These are phyloP conservation scores for Chimonanthus salicifolius DNA, from an alignment of 164 flowering plant species.

Conservation along the genomic window DNA sequence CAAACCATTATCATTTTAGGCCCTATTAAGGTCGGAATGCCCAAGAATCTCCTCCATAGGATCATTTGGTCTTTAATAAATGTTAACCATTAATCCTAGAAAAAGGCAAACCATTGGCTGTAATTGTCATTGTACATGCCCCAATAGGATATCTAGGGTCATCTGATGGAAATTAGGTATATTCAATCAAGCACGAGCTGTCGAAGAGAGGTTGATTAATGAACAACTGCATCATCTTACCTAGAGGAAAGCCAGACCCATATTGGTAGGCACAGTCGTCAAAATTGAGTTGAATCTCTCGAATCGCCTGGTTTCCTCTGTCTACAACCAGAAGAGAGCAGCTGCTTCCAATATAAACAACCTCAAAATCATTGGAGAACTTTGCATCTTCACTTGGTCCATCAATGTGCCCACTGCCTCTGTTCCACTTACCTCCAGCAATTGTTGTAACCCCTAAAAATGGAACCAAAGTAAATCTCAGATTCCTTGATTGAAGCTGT, in stretches of 20 bases:
- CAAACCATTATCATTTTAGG: not conserved
- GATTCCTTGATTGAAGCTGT: not conserved
- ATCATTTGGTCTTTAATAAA: not conserved
- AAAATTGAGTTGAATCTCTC: slow-evolving; percentile 88
- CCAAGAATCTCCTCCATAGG: not conserved
- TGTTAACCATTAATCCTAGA: no score
- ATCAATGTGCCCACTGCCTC: slow-evolving; percentile 76
- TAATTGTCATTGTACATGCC: not conserved
- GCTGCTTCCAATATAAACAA: slow-evolving; percentile 88
- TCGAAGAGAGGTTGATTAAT: not conserved
- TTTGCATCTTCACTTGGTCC: slow-evolving; percentile 95
- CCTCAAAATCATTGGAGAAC: slow-evolving; percentile 88
- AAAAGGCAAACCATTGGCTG: not conserved
- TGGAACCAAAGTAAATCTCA: not conserved
- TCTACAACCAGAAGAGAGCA: slow-evolving; percentile 90
- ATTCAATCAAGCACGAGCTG: not conserved
- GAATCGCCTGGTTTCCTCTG: slow-evolving; percentile 81
- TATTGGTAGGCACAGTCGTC: slow-evolving; percentile 92
- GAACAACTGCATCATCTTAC: slow-evolving; percentile 27
- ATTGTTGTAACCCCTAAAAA: slow-evolving; percentile 82
- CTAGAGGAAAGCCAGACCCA: slow-evolving; percentile 75
- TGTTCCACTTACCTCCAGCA: slow-evolving; percentile 82
- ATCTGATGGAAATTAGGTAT: not conserved
- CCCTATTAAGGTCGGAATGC: not conserved
- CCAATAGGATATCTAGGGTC: not conserved